Conservation (phyloP, 345 rosid species). For the Atalantia buxifolia region DNA sequence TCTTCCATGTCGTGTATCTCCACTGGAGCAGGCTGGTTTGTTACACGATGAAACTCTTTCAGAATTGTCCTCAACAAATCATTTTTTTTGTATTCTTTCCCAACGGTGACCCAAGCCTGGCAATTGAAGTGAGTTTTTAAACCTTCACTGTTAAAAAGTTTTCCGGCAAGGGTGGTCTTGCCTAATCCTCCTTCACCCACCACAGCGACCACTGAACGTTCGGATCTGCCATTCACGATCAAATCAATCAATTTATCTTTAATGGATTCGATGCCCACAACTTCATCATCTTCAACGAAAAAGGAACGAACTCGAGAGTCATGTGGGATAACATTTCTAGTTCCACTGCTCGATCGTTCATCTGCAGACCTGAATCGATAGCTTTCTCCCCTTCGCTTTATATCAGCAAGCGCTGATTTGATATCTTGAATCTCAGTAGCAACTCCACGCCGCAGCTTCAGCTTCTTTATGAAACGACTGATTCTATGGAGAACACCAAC, state of each 20-base stretch:
- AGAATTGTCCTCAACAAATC: background rate
- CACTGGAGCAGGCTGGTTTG: background rate
- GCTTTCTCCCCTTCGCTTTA: background rate
- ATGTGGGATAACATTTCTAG: background rate
- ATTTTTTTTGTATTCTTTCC: conserved; percentile 1
- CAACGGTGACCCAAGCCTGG: conserved; percentile 14
- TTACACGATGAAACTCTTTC: background rate
- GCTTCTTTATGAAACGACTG: background rate
- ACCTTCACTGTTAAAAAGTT: background rate
- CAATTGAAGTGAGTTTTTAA: background rate
- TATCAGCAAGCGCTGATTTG: background rate
- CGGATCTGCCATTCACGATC: background rate
- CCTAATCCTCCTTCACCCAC: no score
- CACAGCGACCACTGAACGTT: background rate
- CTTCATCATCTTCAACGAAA: conserved; percentile 14
- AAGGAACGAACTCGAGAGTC: conserved; percentile 12
- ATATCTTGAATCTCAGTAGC: conserved; percentile 17
- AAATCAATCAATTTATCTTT: background rate
- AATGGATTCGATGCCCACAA: conserved; percentile 13
- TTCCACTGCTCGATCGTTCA: background rate
- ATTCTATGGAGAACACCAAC: background rate
- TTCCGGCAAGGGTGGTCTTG: no score
- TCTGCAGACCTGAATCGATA: background rate
- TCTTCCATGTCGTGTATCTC: conserved; percentile 2
- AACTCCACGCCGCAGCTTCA: background rate